Base-by-base conservation (phyloP, 768 basidiomycete genomes). In the Imleria badia region DNA sequence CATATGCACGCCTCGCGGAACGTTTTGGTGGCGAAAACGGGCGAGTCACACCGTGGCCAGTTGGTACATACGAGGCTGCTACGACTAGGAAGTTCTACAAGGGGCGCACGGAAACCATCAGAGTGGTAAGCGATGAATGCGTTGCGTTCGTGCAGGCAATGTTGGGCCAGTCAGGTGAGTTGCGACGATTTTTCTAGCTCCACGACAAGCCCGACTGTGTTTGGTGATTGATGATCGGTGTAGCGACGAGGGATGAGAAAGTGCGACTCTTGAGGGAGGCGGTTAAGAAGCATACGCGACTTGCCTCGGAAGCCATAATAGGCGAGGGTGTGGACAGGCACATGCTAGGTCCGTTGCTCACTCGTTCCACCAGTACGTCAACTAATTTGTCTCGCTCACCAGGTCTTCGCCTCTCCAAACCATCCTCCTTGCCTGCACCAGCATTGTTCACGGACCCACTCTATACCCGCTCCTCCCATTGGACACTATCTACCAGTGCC, bases 21-120 rank as follows among this genome's bases (percentile, higher is more conserved):
- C 60, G 53, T 17, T 66, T 66, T 26, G 44, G 49, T 35, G 46
- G 48, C 1, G 44, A 55, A 44, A 59, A 60, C 36, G 56, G 59
- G 40, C 61, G 68, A n/a, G 59, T 56, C 2, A 62, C 65, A 3
- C 71, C 77, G 35, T 75, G 78, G 74, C 74, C 75, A 29, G 93
- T 90, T 3, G 91, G 82, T 6, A 94, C 93, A n/a, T 98, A 98
- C 67, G 95, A 98, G 73, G 89, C 92, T 52, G 94, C 94, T 33
- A 86, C 90, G 56, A 94, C 93, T n/a, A 80, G 95, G 31, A 83
- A 81, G 68, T 97, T 89, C 72, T 80, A 81, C 72, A 90, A 94
- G 66, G 95, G 95, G 14, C 81, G 95, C 44, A 98, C 95, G 23
- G 95, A 98, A 74, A 87, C 91, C n/a, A 92, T 98, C 54, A 79